A percentile compares a stretch with the other conserved stretches of the same genome.
Evolutionary conservation across 208 protist genomes (phyloP).

Genomic region (Vickermania ingenoplastis): DNA sequence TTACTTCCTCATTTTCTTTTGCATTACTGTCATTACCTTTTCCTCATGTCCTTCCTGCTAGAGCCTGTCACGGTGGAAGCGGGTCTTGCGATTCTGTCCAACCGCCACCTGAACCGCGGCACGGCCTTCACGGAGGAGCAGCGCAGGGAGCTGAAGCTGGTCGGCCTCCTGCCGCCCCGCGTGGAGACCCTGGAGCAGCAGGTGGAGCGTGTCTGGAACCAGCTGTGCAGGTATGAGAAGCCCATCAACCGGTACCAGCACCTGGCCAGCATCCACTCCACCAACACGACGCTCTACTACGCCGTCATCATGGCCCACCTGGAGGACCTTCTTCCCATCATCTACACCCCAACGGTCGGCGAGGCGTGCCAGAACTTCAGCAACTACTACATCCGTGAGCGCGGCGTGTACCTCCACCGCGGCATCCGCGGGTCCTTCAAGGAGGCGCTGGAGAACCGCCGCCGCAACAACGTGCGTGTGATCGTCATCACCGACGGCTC

Average conservation of each 20-base stretch:
- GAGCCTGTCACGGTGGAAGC: neutral
- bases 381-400: conserved; percentile 61
- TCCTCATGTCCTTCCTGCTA: conserved; percentile 5
- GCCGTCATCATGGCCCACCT: conserved; percentile 62
- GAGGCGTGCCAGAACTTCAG: conserved; percentile 90
- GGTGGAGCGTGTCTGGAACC: conserved; percentile 52
- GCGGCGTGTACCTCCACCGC: conserved; percentile 86
- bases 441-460: conserved; percentile 69
- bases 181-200: conserved; percentile 79
- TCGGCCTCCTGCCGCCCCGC: conserved; percentile 44
- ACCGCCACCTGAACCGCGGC: conserved; percentile 73
- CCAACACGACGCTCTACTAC: conserved; percentile 78
- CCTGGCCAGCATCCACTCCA: conserved; percentile 46
- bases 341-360: conserved; percentile 89
- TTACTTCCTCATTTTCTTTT: no score
- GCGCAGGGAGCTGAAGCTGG: conserved; percentile 53
- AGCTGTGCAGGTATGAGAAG: conserved; percentile 65
- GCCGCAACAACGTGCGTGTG: conserved; percentile 70
- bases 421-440: conserved; percentile 74
- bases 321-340: conserved; percentile 65
- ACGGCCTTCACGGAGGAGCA: conserved; percentile 76
- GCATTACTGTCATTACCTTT: no score
- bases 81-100: conserved; percentile 23
- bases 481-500: conserved; percentile 96
- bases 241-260: conserved; percentile 81